Base-by-base conservation (phyloP, 1,284 basidiomycete species). In the Leccinum subspadiceum region DNA sequence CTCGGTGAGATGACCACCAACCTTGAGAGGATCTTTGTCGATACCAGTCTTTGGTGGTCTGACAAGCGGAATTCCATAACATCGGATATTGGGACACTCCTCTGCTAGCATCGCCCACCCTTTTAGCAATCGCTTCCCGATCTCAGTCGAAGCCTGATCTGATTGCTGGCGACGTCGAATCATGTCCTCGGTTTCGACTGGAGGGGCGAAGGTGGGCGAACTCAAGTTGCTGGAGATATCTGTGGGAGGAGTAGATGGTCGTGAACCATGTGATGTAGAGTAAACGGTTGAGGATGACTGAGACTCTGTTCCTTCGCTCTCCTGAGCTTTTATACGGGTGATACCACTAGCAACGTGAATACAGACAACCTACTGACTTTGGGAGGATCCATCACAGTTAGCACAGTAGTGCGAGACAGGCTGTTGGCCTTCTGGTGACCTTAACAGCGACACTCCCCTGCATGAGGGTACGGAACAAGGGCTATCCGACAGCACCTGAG, bases 21-120 rank as follows among this genome's bases (percentile, higher is more conserved):
- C 90, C 79, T 87, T 92, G 62, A 81, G 78, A 24, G 84, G 83
- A 74, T 88, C 82, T 64, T 82, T 83, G 57, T 80, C 81, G 17
- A 79, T 79, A 7, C 83, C 83, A 41, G 77, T 66, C 70, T 83
- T 88, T n/a, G 88, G 88, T 49, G 86, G 87, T 54, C 88, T 78
- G 57, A 90, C 87, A 31, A 92, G 80, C 31, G 90, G 90, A 10
- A 91, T 77, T 13, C 89, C 89, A 70, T 84, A 87, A 66, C 90
- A 92, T 39, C 76, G 75, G 26, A 68, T 66, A 65, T 83, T 86
- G 0, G 84, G 83, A 68, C 92, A 94, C 75, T 92, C 90, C 54
- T 93, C 90, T 46, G 82, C 89, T 20, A 94, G 78, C 88, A 94
- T 90, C 0, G 91, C 84, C 90, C 90, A 93, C 48, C 92, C 92